Percentiles rank a stretch among this genome's conserved stretches.
These are phyloP conservation scores for Saccharomyces hybrid DNA, from an alignment of 1,139 yeast genomes.

Conservation along the genomic window DNA sequence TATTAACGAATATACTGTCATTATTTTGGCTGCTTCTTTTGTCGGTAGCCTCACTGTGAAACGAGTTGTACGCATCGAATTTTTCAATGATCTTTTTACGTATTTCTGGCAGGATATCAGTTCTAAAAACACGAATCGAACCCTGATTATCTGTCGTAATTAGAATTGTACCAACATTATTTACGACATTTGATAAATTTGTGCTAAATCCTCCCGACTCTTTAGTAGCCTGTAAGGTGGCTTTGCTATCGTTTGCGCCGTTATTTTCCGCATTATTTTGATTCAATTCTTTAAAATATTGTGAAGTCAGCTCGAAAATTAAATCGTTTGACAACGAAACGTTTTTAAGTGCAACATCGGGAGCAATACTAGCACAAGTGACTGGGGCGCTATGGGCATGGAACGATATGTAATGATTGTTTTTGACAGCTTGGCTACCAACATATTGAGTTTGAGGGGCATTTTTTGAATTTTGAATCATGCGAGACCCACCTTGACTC, in stretches of 20 bases:
- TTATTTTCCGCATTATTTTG: not conserved
- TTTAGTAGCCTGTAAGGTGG: not conserved
- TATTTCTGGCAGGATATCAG: constrained; percentile 53
- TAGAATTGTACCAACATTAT: constrained; percentile 37
- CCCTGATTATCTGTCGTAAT: constrained; percentile 77
- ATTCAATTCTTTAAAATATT: constrained; percentile 22
- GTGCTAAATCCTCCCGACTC: constrained; percentile 3
- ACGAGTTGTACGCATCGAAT: constrained; percentile 9
- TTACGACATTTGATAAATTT: constrained; percentile 16
- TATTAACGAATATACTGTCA: not conserved
- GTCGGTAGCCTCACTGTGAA: not conserved
- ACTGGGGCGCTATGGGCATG: constrained; percentile 73
- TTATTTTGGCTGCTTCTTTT: not conserved
- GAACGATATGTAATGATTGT: constrained; percentile 50
- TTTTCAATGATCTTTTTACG: constrained; percentile 29
- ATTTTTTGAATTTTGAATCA: not conserved
- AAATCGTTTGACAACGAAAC: constrained; percentile 71
- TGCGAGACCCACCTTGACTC: not conserved
- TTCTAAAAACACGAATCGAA: constrained; percentile 65
- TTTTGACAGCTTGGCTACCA: constrained; percentile 18
- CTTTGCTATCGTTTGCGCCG: not conserved
- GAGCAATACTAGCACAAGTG: constrained; percentile 76
- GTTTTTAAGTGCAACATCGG: constrained; percentile 53
- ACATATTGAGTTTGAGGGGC: not conserved
- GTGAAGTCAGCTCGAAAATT: constrained; percentile 53